Percentiles rank a stretch among this genome's conserved stretches.
Evolutionary conservation across 495 filamentous ascomycete species (phyloP).

Genomic region (Cladorrhinum samala): DNA sequence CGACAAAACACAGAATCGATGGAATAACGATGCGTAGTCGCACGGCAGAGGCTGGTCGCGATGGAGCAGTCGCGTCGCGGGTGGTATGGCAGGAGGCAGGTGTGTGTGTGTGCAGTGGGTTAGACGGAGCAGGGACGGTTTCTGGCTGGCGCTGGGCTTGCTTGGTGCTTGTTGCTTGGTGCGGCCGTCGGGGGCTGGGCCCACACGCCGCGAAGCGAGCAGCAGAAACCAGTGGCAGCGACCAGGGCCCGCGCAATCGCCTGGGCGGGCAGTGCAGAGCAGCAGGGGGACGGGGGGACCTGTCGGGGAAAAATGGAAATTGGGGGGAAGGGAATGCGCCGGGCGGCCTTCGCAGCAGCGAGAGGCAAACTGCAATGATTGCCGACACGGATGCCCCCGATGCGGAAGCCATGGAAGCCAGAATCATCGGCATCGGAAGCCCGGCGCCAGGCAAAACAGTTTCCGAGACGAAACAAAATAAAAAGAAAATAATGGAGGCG

Average conservation of each 20-base stretch:
- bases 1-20: conserved; percentile 16
- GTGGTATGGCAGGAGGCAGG: conserved; percentile 24
- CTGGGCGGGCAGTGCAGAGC: background rate
- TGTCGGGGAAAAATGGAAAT: background rate
- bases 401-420: conserved; percentile 7
- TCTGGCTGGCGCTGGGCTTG: conserved; percentile 22
- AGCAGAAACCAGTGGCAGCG: background rate
- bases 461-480: conserved; percentile 9
- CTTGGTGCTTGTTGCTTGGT: conserved; percentile 12
- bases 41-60: conserved; percentile 42
- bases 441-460: conserved; percentile 1
- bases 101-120: conserved; percentile 25
- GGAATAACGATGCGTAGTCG: conserved; percentile 34
- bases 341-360: background rate
- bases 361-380: background rate
- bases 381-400: conserved; percentile 4
- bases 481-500: conserved; percentile 23
- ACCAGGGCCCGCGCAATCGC: background rate
- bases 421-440: background rate
- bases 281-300: background rate
- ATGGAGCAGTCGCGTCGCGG: conserved; percentile 52
- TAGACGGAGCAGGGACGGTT: conserved; percentile 29
- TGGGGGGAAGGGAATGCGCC: conserved; percentile 1
- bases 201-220: conserved; percentile 11
- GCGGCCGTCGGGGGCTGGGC: conserved; percentile 14